Base-by-base conservation (phyloP, 768 basidiomycete species). In the Russula sp. region DNA sequence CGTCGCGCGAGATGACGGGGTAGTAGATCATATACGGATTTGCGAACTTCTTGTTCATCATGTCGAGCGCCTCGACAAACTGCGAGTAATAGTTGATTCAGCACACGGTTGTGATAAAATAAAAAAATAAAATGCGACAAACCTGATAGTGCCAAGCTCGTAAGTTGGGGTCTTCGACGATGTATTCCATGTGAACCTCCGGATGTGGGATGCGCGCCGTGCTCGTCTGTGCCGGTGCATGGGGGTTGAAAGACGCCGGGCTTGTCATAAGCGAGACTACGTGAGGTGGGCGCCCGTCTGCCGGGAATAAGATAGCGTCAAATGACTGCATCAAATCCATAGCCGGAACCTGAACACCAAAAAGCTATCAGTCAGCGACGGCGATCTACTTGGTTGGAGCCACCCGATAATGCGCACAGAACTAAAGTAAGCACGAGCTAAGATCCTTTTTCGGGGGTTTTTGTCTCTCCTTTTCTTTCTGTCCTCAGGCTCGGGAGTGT, bases 1-100 rank as follows among this genome's bases (percentile, higher is more conserved):
- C 87, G 69, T 91, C 89, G 63, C 88, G 86, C 56, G 89, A 89
- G 42, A 89, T 73, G 54, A 80, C 77, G 2, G 90, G 90, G 69
- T 89, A 92, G 73, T 90, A 92, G 56, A 92, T 79, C 69, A 91
- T 85, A 76, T 92, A 92, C 18, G 90, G 90, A 66, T 86, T 82
- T 28, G 84, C 78, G 72, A 92, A 91, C 56, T 86, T 89, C 63
- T 83, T 83, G 70, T 83, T 87, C 89, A 92, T 91, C 69, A 86
- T 84, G 65, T 92, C 88, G 26, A 92, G 81, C 24, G 85, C 82
- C 67, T 90, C 88, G 52, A 90, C 80, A 59, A 87, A 78, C 90
- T 92, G 63, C 11, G 55, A 22, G 24, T 40, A 40, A 52, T 20
- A 61, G 28, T 30, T 30, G 28, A 30, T 30, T 30, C 3, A 30